A percentile compares a stretch with the other conserved stretches of the same genome.
Conservation (phyloP, 352 stramenopile species). For the Phytopythium kandeliae region DNA sequence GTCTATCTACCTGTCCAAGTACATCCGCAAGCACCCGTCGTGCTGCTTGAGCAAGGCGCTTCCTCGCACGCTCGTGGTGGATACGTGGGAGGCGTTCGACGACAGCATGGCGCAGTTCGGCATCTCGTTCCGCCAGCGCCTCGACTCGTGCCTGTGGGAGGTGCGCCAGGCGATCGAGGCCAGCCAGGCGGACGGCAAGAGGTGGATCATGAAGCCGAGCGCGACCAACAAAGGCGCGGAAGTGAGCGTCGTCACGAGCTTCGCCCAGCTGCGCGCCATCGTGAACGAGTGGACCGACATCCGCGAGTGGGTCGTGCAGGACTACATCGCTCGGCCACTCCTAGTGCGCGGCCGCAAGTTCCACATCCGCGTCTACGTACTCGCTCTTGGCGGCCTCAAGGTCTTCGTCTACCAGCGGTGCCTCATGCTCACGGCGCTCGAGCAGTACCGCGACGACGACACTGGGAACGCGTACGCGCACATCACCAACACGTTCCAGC, state of each 20-base stretch:
- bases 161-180: conserved; percentile 36
- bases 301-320: conserved; percentile 58
- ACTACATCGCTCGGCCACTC: conserved; percentile 48
- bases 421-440: conserved; percentile 47
- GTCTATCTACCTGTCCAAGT: conserved; percentile 60
- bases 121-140: conserved; percentile 47
- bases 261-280: conserved; percentile 52
- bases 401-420: conserved; percentile 70
- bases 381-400: conserved; percentile 47
- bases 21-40: conserved; percentile 53
- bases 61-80: conserved; percentile 51
- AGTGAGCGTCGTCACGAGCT: conserved; percentile 56
- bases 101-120: conserved; percentile 47
- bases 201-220: conserved; percentile 75
- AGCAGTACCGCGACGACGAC: conserved; percentile 37
- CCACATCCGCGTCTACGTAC: conserved; percentile 63
- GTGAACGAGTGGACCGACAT: conserved; percentile 65
- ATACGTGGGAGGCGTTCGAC: conserved; percentile 71
- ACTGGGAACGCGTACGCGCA: conserved; percentile 58
- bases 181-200: conserved; percentile 17
- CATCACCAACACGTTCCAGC: conserved; percentile 79
- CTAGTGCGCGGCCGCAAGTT: conserved; percentile 64
- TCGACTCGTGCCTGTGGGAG: conserved; percentile 58
- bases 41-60: conserved; percentile 43
- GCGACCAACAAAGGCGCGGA: conserved; percentile 71